phyloP scores from a whole-genome alignment of 768 basidiomycete genomes.

The Steccherinum ochraceum region DNA sequence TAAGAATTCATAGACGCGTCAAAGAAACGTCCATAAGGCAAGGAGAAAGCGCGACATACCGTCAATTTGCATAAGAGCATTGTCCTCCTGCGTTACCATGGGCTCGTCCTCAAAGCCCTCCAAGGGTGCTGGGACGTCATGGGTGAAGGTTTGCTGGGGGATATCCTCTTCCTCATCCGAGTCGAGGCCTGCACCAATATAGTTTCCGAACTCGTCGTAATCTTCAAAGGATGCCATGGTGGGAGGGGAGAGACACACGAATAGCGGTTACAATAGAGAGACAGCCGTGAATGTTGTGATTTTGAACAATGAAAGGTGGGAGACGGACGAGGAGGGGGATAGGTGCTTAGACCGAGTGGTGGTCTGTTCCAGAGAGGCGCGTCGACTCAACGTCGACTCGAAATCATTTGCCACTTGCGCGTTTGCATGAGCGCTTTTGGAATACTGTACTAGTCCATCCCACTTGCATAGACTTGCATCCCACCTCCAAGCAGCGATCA shows the following conservation, averaged over 20 bases:
- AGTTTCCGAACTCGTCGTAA: conserved; percentile 95
- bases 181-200: conserved; percentile 91
- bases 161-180: conserved; percentile 73
- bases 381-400: background rate
- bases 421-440: background rate
- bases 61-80: conserved; percentile 81
- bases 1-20: conserved; percentile 21
- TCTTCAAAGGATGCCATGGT: conserved; percentile 63
- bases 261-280: background rate
- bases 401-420: background rate
- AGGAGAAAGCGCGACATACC: conserved; percentile 34
- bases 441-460: too few species aligned
- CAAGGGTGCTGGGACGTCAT: conserved; percentile 40
- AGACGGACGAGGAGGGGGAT: background rate
- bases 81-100: conserved; percentile 43
- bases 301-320: background rate
- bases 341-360: background rate
- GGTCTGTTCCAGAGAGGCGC: background rate
- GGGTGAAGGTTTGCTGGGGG: conserved; percentile 40
- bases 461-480: too few species aligned
- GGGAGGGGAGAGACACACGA: background rate
- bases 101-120: conserved; percentile 79
- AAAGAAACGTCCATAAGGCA: background rate
- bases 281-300: background rate
- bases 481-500: too few species aligned